Conservation (phyloP, 2,329 filamentous ascomycete species). For the Ceratocystis alfenasii region DNA sequence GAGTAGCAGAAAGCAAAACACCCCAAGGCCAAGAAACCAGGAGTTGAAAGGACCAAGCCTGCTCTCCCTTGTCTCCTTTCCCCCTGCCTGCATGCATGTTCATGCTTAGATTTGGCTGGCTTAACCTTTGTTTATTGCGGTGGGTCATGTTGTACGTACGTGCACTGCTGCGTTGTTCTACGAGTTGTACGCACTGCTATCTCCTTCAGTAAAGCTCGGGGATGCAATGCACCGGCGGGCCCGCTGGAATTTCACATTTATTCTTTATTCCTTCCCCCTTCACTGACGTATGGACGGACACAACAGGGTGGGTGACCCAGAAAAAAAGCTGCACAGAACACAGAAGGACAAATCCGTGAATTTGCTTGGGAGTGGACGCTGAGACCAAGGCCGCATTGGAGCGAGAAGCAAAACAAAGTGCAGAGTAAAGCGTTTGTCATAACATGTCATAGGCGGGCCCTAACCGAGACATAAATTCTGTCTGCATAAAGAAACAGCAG, state of each 20-base stretch:
- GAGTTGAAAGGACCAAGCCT: neutral
- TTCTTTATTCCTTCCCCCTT: neutral
- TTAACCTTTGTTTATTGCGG: neutral
- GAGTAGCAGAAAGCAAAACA: neutral
- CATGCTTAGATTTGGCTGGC: neutral
- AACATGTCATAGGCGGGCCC: neutral
- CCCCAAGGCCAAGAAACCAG: neutral
- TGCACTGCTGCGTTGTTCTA: neutral
- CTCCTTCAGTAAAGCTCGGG: neutral
- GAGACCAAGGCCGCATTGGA: neutral
- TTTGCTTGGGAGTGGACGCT: neutral
- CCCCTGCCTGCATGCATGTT: neutral
- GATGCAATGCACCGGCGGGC: slow-evolving; percentile 4
- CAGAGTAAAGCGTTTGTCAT: neutral
- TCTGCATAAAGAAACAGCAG: neutral
- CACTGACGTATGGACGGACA: neutral
- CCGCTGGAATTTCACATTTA: neutral
- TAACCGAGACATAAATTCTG: neutral
- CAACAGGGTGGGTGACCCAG: neutral
- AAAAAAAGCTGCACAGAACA: neutral
- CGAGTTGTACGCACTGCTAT: neutral
- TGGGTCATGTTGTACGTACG: neutral
- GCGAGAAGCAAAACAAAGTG: neutral
- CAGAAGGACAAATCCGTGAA: neutral
- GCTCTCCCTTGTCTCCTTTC: neutral